These are phyloP conservation scores for Flaveria sonorensis DNA, from an alignment of 129 eudicot species.

Conservation along the genomic window DNA sequence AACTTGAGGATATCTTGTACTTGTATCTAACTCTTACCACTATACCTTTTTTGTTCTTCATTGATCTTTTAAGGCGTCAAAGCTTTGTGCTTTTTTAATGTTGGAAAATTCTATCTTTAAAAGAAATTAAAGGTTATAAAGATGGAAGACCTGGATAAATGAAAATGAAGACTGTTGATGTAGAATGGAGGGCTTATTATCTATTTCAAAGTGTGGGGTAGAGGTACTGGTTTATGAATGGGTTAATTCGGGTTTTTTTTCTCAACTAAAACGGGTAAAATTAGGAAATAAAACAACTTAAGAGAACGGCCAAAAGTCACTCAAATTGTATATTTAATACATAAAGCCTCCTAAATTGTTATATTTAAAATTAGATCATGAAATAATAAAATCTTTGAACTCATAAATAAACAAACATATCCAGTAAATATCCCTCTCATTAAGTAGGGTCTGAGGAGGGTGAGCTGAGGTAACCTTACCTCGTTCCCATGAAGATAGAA, in stretches of 20 bases:
- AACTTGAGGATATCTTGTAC: slow-evolving; percentile 10
- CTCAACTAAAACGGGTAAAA: too few species aligned
- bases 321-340: not conserved
- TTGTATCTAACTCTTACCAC: not conserved
- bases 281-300: not conserved
- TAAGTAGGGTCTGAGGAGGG: too few species aligned
- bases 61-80: not conserved
- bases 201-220: too few species aligned
- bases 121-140: not conserved
- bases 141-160: not conserved
- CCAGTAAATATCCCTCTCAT: too few species aligned
- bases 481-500: too few species aligned
- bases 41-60: not conserved
- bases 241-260: too few species aligned
- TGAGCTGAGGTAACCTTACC: too few species aligned
- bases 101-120: not conserved
- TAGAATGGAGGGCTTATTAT: not conserved
- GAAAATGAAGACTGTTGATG: not conserved
- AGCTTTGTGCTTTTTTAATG: slow-evolving; percentile 13
- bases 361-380: not conserved
- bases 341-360: not conserved
- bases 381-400: too few species aligned
- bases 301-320: not conserved
- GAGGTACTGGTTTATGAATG: too few species aligned
- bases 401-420: too few species aligned